phyloP scores from a whole-genome alignment of 257 asterid genomes.

The Ilex asprella region DNA sequence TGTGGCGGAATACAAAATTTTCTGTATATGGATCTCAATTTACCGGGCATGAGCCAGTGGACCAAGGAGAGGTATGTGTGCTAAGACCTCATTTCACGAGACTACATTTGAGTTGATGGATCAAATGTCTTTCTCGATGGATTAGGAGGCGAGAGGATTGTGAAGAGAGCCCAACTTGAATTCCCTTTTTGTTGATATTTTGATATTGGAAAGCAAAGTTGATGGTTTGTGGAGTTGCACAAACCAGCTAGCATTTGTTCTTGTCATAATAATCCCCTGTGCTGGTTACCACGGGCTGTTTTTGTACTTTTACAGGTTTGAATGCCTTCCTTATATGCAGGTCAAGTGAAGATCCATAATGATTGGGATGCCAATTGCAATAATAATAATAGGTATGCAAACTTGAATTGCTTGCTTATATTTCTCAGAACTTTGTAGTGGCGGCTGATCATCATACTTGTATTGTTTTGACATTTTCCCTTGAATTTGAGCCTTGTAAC shows the following conservation, averaged over 20 bases:
- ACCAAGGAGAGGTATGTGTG: too few relatives aligned
- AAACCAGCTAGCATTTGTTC: neutral
- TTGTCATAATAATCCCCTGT: constrained; percentile 8
- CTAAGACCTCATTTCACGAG: too few relatives aligned
- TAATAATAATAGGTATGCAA: constrained; percentile 27
- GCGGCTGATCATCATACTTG: too few relatives aligned
- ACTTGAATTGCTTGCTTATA: constrained; percentile 11
- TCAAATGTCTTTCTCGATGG: too few relatives aligned
- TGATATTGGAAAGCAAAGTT: neutral
- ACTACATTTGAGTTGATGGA: too few relatives aligned
- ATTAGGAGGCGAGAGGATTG: neutral
- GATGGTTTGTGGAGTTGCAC: too few relatives aligned
- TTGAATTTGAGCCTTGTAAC: too few relatives aligned
- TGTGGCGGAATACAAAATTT: too few relatives aligned
- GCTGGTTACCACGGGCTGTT: neutral
- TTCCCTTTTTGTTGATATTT: too few relatives aligned
- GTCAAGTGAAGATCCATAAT: constrained; percentile 34
- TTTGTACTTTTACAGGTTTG: constrained; percentile 22
- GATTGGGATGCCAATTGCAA: constrained; percentile 30
- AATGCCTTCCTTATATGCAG: constrained; percentile 51
- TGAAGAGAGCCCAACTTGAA: neutral
- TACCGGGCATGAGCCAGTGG: too few relatives aligned
- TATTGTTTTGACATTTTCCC: too few relatives aligned
- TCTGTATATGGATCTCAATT: too few relatives aligned
- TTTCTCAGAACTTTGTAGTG: neutral